phyloP scores from a whole-genome alignment of 108 stramenopile genomes.

The Licmophora abbreviata region DNA sequence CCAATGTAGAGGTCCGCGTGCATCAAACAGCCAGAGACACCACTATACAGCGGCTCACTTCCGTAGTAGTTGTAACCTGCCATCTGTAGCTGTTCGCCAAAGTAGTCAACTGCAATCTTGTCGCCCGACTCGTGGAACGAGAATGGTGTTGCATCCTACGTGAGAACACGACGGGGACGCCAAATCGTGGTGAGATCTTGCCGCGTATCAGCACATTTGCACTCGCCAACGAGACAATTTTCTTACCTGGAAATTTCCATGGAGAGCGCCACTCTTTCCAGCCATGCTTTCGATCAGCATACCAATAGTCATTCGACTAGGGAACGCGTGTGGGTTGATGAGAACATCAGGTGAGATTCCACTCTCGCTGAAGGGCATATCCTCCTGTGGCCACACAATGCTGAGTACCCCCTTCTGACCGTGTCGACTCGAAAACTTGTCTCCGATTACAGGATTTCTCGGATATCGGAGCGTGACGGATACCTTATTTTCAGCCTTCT shows the following conservation, averaged over 20 bases:
- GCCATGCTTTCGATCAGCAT: conserved; percentile 99
- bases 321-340: conserved; percentile 97
- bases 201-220: not conserved
- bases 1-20: conserved; percentile 99
- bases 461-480: conserved; percentile 89
- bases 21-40: conserved; percentile 94
- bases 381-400: conserved; percentile 97
- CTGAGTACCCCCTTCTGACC: conserved; percentile 98
- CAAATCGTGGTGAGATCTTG: conserved; percentile 1
- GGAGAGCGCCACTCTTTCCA: conserved; percentile 94
- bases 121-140: conserved; percentile 91
- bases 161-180: conserved; percentile 4
- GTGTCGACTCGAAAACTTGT: conserved; percentile 98
- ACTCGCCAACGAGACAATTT: not conserved
- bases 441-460: conserved; percentile 96
- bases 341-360: conserved; percentile 97
- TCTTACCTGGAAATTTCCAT: conserved; percentile 81
- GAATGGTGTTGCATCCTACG: conserved; percentile 97
- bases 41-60: conserved; percentile 96
- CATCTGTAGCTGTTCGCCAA: conserved; percentile 94
- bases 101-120: conserved; percentile 93
- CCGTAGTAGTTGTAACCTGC: conserved; percentile 99
- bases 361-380: conserved; percentile 98
- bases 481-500: conserved; percentile 44
- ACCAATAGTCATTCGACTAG: conserved; percentile 98